Conservation (phyloP, 2,329 filamentous ascomycete species). For the Hypoxylon sp. region DNA sequence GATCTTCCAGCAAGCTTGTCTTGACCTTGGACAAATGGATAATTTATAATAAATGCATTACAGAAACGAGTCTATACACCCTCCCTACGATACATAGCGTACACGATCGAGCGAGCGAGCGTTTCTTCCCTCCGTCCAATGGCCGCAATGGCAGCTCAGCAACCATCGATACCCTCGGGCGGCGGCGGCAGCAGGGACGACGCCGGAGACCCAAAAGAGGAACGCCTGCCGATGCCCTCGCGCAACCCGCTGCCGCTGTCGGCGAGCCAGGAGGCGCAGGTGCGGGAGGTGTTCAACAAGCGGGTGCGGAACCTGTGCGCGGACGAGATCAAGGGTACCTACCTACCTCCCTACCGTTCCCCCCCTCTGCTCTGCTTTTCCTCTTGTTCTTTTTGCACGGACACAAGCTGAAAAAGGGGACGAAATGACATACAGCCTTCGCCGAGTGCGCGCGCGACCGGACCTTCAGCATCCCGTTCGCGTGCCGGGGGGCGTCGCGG, state of each 20-base stretch:
- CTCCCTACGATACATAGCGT: not conserved
- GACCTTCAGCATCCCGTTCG: conserved; percentile 87
- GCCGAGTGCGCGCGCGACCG: conserved; percentile 87
- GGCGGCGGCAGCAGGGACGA: conserved; percentile 2
- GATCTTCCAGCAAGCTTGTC: not conserved
- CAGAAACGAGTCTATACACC: not conserved
- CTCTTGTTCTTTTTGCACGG: too few relatives aligned
- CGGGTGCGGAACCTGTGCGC: conserved; percentile 79
- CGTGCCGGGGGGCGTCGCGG: conserved; percentile 79
- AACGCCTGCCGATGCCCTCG: conserved; percentile 59
- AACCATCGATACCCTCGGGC: conserved; percentile 41
- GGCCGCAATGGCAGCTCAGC: conserved; percentile 53
- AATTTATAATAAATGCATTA: conserved; percentile 16
- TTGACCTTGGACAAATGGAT: conserved; percentile 15
- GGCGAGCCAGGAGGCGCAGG: conserved; percentile 52
- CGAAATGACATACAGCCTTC: conserved; percentile 86
- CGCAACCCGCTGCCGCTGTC: conserved; percentile 81
- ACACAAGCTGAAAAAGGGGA: too few relatives aligned
- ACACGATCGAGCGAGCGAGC: not conserved
- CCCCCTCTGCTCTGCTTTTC: not conserved
- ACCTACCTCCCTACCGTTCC: not conserved
- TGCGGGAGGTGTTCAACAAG: conserved; percentile 52
- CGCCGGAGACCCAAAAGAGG: conserved; percentile 25
- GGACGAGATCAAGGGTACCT: conserved; percentile 76
- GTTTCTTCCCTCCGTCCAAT: too few relatives aligned